phyloP scores from a whole-genome alignment of 2,329 filamentous ascomycete species.

The Penicillium griseofulvum region DNA sequence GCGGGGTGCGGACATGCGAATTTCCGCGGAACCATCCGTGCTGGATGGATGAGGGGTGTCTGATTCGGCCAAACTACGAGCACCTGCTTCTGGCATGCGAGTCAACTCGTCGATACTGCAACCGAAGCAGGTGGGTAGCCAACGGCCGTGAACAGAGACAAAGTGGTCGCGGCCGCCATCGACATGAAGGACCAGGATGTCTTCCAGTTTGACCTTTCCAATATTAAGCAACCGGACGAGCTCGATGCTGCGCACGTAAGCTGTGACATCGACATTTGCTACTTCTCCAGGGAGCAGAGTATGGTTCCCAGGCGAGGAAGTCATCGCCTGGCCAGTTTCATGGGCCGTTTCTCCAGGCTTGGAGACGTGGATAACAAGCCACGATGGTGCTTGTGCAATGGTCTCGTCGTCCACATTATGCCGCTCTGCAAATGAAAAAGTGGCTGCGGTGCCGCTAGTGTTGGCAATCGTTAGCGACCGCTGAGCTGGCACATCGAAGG shows the following conservation, averaged over 20 bases:
- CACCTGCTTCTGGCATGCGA: slow-evolving; percentile 72
- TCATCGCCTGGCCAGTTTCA: slow-evolving; percentile 24
- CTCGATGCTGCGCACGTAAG: slow-evolving; percentile 62
- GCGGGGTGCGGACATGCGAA: slow-evolving; percentile 73
- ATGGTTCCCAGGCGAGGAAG: slow-evolving; percentile 48
- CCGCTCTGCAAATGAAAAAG: slow-evolving; percentile 74
- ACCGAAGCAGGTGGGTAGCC: slow-evolving; percentile 79
- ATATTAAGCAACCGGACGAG: slow-evolving; percentile 71
- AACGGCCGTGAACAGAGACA: slow-evolving; percentile 72
- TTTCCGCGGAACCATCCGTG: slow-evolving; percentile 37
- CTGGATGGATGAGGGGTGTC: slow-evolving; percentile 31
- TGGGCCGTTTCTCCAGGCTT: slow-evolving; percentile 45
- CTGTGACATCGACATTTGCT: slow-evolving; percentile 65
- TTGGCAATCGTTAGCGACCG: slow-evolving; percentile 83
- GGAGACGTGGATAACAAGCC: slow-evolving; percentile 69
- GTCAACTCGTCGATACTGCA: slow-evolving; percentile 86
- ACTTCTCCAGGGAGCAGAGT: slow-evolving; percentile 83
- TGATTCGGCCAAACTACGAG: slow-evolving; percentile 61
- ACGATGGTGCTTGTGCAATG: slow-evolving; percentile 52
- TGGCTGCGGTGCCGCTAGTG: slow-evolving; percentile 78
- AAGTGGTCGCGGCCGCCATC: slow-evolving; percentile 86
- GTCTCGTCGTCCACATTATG: slow-evolving; percentile 51
- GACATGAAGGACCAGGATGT: slow-evolving; percentile 83
- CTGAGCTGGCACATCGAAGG: slow-evolving; percentile 64
- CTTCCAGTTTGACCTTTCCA: slow-evolving; percentile 65